These are phyloP conservation scores for Ajuga chamaepitys DNA, from an alignment of 257 asterid species.

Conservation along the genomic window DNA sequence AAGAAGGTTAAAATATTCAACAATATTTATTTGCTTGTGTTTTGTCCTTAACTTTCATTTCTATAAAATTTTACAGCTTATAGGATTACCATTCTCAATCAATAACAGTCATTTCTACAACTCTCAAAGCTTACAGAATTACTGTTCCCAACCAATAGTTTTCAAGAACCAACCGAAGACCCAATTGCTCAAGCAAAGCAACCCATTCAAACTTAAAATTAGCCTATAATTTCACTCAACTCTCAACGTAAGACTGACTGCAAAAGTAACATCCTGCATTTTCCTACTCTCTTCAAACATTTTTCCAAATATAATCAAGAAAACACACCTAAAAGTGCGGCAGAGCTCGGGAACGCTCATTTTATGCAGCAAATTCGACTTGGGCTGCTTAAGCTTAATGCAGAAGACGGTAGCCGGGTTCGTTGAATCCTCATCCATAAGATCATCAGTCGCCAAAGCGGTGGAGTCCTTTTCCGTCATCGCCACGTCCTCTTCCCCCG, in stretches of 20 bases:
- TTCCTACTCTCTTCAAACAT: background rate
- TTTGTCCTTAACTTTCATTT: background rate
- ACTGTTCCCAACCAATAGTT: background rate
- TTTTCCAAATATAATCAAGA: background rate
- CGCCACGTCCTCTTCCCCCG: slow-evolving; percentile 31
- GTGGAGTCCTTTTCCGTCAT: slow-evolving; percentile 49
- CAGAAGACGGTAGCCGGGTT: slow-evolving; percentile 69
- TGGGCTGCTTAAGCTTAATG: slow-evolving; percentile 77
- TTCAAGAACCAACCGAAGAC: background rate
- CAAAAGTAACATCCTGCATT: background rate
- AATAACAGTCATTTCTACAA: background rate
- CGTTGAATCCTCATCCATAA: slow-evolving; percentile 53
- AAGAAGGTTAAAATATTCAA: background rate
- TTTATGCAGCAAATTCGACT: slow-evolving; percentile 68
- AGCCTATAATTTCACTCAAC: background rate
- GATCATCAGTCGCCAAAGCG: slow-evolving; percentile 39
- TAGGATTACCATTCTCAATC: background rate
- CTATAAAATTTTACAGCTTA: background rate
- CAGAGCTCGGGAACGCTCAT: slow-evolving; percentile 99
- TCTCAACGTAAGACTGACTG: background rate
- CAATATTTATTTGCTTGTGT: background rate
- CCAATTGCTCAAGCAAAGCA: background rate
- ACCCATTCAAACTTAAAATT: background rate
- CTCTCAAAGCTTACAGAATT: background rate
- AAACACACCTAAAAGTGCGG: slow-evolving; percentile 80